These are phyloP conservation scores for Akanthomyces uredinophilus DNA, from an alignment of 2,329 filamentous ascomycete species.

Conservation along the genomic window DNA sequence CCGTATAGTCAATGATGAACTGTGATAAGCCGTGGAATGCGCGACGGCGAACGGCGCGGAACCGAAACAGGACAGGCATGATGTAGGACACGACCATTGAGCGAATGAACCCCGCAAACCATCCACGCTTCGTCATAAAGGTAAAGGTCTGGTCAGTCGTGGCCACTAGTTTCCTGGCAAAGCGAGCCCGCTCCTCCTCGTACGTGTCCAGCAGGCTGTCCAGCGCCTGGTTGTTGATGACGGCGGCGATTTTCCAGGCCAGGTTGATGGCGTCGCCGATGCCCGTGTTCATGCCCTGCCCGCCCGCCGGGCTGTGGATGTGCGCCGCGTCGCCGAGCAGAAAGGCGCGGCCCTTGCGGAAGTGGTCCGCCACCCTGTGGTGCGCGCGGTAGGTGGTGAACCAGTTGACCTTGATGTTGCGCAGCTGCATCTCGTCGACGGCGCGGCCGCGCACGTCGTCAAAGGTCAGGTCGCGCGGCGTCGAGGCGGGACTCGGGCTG, in stretches of 20 bases:
- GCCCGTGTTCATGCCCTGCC: constrained; percentile 34
- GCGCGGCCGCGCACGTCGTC: constrained; percentile 6
- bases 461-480: neutral
- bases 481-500: neutral
- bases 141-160: constrained; percentile 5
- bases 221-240: constrained; percentile 18
- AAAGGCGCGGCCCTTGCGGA: constrained; percentile 28
- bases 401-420: constrained; percentile 5
- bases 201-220: constrained; percentile 22
- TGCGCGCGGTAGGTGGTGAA: constrained; percentile 10
- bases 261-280: constrained; percentile 31
- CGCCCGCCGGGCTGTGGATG: constrained; percentile 30
- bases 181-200: constrained; percentile 19
- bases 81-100: neutral
- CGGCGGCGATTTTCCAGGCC: constrained; percentile 30
- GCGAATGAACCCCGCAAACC: neutral
- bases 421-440: constrained; percentile 6
- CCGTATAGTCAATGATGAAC: neutral
- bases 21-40: neutral
- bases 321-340: constrained; percentile 33
- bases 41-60: neutral
- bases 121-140: neutral
- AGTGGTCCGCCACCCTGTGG: constrained; percentile 8
- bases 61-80: neutral
- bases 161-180: neutral